These are phyloP conservation scores for Cylindrodendrum hubeiense DNA, from an alignment of 2,329 filamentous ascomycete species.

Conservation along the genomic window DNA sequence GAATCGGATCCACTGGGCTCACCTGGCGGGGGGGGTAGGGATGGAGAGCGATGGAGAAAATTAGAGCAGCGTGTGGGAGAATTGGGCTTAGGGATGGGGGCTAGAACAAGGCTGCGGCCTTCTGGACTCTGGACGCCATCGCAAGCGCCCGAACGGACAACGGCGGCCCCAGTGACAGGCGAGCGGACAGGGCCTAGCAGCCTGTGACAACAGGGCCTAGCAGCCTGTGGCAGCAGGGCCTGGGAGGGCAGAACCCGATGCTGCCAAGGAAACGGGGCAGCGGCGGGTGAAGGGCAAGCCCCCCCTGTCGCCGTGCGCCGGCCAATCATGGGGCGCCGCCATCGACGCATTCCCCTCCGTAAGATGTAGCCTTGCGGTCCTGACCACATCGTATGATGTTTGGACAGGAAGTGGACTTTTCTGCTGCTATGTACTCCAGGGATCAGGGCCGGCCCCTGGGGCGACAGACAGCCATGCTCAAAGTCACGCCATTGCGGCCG, in stretches of 20 bases:
- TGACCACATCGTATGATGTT: constrained; percentile 58
- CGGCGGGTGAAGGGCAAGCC: constrained; percentile 33
- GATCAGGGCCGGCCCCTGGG: constrained; percentile 45
- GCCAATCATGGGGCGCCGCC: constrained; percentile 38
- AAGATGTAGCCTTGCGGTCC: too few relatives aligned
- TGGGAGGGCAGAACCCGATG: too few relatives aligned
- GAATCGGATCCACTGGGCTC: constrained; percentile 13
- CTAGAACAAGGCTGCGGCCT: constrained; percentile 28
- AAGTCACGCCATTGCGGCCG: constrained; percentile 47
- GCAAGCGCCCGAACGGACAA: constrained; percentile 10
- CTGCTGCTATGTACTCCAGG: constrained; percentile 46
- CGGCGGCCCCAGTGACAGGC: not conserved
- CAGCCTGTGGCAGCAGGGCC: too few relatives aligned
- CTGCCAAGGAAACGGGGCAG: too few relatives aligned
- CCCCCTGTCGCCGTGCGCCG: constrained; percentile 28
- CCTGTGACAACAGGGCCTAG: not conserved
- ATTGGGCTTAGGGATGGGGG: not conserved
- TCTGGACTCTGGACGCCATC: constrained; percentile 19
- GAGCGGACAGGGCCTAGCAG: not conserved
- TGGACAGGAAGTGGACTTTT: constrained; percentile 40
- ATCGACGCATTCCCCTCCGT: constrained; percentile 50
- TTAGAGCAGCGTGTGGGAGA: not conserved
- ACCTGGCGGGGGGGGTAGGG: not conserved
- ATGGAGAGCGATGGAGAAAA: constrained; percentile 3
- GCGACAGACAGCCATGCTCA: constrained; percentile 39